Base-by-base conservation (phyloP, 768 basidiomycete species). In the Strobilomyces dryophilus region DNA sequence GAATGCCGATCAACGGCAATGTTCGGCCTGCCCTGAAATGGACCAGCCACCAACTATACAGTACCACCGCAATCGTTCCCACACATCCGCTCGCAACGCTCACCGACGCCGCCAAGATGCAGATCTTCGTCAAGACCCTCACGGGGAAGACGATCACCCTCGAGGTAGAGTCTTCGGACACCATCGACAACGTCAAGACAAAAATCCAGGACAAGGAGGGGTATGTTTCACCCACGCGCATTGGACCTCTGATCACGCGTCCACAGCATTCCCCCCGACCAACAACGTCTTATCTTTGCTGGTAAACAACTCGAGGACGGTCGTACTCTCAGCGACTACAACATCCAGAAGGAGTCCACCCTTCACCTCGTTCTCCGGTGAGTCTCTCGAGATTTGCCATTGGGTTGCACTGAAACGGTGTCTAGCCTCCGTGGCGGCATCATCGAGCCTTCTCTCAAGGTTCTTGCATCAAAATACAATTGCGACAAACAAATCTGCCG, bases 401-500 rank as follows among this genome's bases (percentile, higher is more conserved):
- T 12, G 20, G 34, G 10, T 31, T 15, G 32, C 29, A 29, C 40
- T 62, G 15, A 62, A 31, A 17, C 7, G 8, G 2, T 15, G 2
- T 48, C 32, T 14, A 66, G 63, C 54, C 58, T 59, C 40, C 59
- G 48, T 29, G 62, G 97, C 57, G 97, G 97, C 48, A 93, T 99
- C 79, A 98, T 99, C 62, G 97, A 99, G 78, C 97, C 97, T 57
- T 98, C 97, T 60, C 78, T 99, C 68, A 98, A 98, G 77, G 92
- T 93, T 39, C 84, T 98, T 56, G 97, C 97, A 53, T 81, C 87
- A 71, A 95, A 95, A 74, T 97, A 94, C 85, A 98, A 98, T 78
- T 98, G 94, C 73, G 93, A 97, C 76, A 95, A 95, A 82, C 92
- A 95, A 72, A 98, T 98, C 66, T 98, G 97, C 83, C 93, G 97